A percentile compares a stretch with the other conserved stretches of the same genome.
Evolutionary conservation across 371 early-diverging fungal species (phyloP).

Genomic region (Entomophthora muscae): DNA sequence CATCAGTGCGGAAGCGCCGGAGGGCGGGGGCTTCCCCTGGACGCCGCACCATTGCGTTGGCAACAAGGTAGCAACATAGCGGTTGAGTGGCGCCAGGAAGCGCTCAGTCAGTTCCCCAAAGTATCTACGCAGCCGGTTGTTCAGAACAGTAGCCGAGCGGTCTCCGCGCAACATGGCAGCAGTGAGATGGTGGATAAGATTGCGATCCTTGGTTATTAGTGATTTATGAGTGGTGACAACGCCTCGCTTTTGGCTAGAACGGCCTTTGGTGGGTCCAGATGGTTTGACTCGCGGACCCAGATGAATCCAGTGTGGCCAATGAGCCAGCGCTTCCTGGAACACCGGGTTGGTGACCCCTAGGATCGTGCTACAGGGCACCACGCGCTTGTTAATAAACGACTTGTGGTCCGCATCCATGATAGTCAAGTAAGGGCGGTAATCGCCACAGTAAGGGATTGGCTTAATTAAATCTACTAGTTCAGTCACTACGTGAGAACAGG

Average conservation of each 20-base stretch:
- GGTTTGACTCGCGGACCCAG: constrained; percentile 21
- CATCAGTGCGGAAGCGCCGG: constrained; percentile 28
- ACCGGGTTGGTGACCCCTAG: constrained; percentile 91
- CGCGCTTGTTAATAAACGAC: constrained; percentile 38
- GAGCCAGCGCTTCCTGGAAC: constrained; percentile 69
- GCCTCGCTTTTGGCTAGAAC: constrained; percentile 7
- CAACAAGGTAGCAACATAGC: constrained; percentile 75
- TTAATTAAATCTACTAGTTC: constrained; percentile 80
- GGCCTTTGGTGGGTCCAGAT: neutral
- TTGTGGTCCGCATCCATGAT: constrained; percentile 88
- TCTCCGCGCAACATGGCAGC: constrained; percentile 45
- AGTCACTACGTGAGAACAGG: constrained; percentile 67
- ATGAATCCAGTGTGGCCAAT: constrained; percentile 82
- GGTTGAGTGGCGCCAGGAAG: constrained; percentile 85
- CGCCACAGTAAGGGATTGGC: constrained; percentile 89
- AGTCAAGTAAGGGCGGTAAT: constrained; percentile 90
- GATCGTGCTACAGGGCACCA: constrained; percentile 62
- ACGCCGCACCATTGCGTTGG: constrained; percentile 30
- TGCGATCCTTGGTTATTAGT: constrained; percentile 54
- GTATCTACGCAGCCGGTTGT: constrained; percentile 79
- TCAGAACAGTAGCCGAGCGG: constrained; percentile 47
- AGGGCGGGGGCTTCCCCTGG: constrained; percentile 12
- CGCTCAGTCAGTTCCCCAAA: constrained; percentile 84
- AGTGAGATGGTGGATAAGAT: constrained; percentile 44
- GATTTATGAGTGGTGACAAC: constrained; percentile 63